These are phyloP conservation scores for Neovahlkampfia damariscottae DNA, from an alignment of 78 protist genomes.

Conservation along the genomic window DNA sequence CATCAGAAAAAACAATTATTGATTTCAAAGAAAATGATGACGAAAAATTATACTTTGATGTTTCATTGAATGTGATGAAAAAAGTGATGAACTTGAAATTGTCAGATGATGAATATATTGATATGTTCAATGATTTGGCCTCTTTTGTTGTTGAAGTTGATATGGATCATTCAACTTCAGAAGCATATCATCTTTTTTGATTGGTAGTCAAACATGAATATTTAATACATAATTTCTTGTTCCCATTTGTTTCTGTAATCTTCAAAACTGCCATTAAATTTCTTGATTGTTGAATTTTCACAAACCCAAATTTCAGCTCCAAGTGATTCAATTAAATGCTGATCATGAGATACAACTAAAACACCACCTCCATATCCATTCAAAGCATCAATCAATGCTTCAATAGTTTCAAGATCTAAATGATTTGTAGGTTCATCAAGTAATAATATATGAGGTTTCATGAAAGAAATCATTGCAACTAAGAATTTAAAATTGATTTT, in stretches of 20 bases:
- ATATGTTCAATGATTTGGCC: too few relatives aligned
- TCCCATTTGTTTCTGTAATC: conserved; percentile 14
- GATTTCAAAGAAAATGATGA: too few relatives aligned
- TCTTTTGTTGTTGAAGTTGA: too few relatives aligned
- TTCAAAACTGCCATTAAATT: conserved; percentile 11
- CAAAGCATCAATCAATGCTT: conserved; percentile 58
- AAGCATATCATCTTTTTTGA: too few relatives aligned
- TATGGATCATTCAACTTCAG: too few relatives aligned
- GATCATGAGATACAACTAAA: conserved; percentile 74
- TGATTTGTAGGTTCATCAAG: conserved; percentile 94
- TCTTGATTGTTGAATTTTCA: conserved; percentile 8
- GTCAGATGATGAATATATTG: too few relatives aligned
- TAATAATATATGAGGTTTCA: conserved; percentile 37
- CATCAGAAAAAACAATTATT: too few relatives aligned
- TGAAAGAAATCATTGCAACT: background rate
- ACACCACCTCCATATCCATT: conserved; percentile 68
- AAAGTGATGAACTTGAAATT: too few relatives aligned
- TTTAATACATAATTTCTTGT: background rate
- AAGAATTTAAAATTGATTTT: too few relatives aligned
- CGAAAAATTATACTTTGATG: too few relatives aligned
- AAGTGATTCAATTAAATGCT: conserved; percentile 31
- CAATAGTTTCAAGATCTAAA: conserved; percentile 46
- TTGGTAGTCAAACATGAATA: too few relatives aligned
- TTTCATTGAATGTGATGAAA: too few relatives aligned
- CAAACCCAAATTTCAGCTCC: conserved; percentile 49